These are phyloP conservation scores for Melanomma pulvis-pyrius DNA, from an alignment of 495 filamentous ascomycete genomes.

Conservation along the genomic window DNA sequence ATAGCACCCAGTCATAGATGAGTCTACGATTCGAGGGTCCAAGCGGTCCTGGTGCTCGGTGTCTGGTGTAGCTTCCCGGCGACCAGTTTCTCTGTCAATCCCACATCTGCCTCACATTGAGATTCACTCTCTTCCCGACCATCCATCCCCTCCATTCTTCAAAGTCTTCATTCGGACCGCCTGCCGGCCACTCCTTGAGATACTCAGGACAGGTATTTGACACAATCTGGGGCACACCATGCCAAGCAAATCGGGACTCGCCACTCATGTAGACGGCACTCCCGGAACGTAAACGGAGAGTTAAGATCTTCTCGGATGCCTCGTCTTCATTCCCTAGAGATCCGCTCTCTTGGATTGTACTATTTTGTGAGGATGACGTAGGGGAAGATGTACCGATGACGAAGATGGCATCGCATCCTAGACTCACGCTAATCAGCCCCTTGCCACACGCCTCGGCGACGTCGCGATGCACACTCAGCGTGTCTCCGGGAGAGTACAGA, in stretches of 20 bases:
- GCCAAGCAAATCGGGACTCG: slow-evolving; percentile 83
- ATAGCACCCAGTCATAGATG: no score
- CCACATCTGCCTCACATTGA: slow-evolving; percentile 91
- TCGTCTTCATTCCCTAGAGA: background rate
- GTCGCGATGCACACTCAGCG: slow-evolving; percentile 84
- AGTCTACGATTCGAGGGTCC: no score
- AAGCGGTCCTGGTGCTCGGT: no score
- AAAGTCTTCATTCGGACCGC: slow-evolving; percentile 29
- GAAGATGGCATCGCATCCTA: slow-evolving; percentile 89
- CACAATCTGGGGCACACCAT: slow-evolving; percentile 84
- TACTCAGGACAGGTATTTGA: slow-evolving; percentile 74
- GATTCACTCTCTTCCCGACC: slow-evolving; percentile 79
- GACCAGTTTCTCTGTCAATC: slow-evolving; percentile 40
- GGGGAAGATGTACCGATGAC: slow-evolving; percentile 55
- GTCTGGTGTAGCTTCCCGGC: background rate
- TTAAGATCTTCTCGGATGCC: slow-evolving; percentile 46
- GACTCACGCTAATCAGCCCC: slow-evolving; percentile 78
- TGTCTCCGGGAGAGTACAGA: slow-evolving; percentile 85
- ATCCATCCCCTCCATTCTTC: slow-evolving; percentile 56
- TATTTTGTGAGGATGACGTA: background rate
- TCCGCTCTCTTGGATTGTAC: slow-evolving; percentile 42
- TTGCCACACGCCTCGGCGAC: slow-evolving; percentile 77
- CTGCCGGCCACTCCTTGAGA: slow-evolving; percentile 74
- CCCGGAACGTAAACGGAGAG: slow-evolving; percentile 73
- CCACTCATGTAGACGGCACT: slow-evolving; percentile 84